Conservation (phyloP, 2,329 filamentous ascomycete species). For the Trichoderma sp. region DNA sequence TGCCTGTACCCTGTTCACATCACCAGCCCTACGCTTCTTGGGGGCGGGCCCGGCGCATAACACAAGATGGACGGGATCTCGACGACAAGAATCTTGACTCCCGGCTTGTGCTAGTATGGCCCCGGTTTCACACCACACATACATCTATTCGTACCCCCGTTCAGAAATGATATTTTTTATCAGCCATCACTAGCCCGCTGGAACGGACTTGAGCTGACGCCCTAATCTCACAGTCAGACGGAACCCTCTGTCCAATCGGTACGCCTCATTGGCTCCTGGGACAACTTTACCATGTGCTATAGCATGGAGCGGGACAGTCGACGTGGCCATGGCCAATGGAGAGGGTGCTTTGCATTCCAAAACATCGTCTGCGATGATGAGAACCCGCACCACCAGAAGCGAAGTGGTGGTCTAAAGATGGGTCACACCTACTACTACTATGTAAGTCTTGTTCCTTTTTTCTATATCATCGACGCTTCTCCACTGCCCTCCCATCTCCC, state of each 20-base stretch:
- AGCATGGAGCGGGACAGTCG: constrained; percentile 77
- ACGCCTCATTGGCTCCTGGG: constrained; percentile 88
- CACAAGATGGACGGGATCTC: background rate
- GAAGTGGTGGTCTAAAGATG: constrained; percentile 84
- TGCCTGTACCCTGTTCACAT: background rate
- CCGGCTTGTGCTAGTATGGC: constrained; percentile 12
- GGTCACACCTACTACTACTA: constrained; percentile 95
- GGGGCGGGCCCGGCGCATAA: background rate
- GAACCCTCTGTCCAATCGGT: constrained; percentile 66
- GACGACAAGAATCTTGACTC: background rate
- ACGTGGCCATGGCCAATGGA: constrained; percentile 76
- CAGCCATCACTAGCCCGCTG: background rate
- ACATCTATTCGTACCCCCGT: background rate
- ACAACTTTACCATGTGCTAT: constrained; percentile 83
- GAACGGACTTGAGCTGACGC: constrained; percentile 27
- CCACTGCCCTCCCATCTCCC: background rate
- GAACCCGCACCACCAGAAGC: constrained; percentile 46
- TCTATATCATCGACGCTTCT: constrained; percentile 20
- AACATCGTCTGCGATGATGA: constrained; percentile 83
- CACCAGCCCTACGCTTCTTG: constrained; percentile 10
- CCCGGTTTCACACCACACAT: constrained; percentile 11
- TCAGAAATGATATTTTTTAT: background rate
- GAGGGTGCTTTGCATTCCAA: constrained; percentile 82
- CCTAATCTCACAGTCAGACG: constrained; percentile 52
- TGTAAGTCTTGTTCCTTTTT: constrained; percentile 47